A percentile compares a stretch with the other conserved stretches of the same genome.
Conservation (phyloP, 2,329 filamentous ascomycete genomes). For the Rutstroemia sp. region DNA sequence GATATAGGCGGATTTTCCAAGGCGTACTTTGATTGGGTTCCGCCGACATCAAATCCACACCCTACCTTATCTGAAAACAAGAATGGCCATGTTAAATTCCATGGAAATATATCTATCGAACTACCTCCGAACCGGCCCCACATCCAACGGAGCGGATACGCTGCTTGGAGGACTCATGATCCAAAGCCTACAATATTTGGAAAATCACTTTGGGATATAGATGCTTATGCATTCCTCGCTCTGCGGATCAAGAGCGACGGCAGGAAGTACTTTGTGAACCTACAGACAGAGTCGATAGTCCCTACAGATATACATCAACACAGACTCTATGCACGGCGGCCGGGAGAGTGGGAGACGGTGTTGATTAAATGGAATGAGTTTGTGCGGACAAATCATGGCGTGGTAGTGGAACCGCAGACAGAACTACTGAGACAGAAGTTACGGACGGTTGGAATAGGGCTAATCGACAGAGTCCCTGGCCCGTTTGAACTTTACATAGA, state of each 20-base stretch:
- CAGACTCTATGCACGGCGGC: conserved; percentile 68
- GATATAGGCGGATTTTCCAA: conserved; percentile 83
- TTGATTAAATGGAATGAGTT: conserved; percentile 87
- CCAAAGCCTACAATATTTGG: conserved; percentile 76
- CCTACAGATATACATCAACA: conserved; percentile 97
- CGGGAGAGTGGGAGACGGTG: conserved; percentile 93
- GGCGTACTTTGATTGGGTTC: conserved; percentile 53
- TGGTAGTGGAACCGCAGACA: conserved; percentile 86
- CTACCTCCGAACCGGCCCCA: conserved; percentile 69
- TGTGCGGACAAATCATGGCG: conserved; percentile 87
- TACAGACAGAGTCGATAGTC: conserved; percentile 90
- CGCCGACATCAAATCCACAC: conserved; percentile 16
- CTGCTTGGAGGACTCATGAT: conserved; percentile 81
- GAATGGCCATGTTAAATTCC: conserved; percentile 66
- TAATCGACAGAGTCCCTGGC: conserved; percentile 84
- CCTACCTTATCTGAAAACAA: conserved; percentile 26
- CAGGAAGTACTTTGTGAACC: conserved; percentile 86
- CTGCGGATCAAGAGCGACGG: conserved; percentile 86
- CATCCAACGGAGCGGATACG: conserved; percentile 75
- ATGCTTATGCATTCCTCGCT: conserved; percentile 80
- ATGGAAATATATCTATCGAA: conserved; percentile 80
- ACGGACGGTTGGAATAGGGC: conserved; percentile 73
- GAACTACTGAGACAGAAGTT: conserved; percentile 85
- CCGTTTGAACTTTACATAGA: conserved; percentile 84
- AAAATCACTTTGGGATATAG: conserved; percentile 78